Evolutionary conservation across 1,139 yeast genomes (phyloP).

Genomic region (Insectozyma bohioensis): DNA sequence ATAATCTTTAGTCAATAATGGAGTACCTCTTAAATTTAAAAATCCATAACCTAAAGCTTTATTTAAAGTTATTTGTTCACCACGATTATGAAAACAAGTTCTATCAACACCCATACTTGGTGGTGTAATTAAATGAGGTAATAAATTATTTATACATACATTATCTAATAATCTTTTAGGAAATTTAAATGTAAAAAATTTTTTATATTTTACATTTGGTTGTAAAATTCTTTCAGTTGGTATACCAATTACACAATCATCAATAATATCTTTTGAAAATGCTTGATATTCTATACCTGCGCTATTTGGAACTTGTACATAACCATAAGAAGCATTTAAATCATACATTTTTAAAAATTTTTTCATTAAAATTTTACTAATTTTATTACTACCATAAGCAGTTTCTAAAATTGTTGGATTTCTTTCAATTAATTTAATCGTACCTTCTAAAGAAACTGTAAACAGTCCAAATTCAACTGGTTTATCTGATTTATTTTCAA

Average conservation of each 20-base stretch:
- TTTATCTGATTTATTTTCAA: conserved; percentile 37
- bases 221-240: conserved; percentile 49
- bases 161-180: conserved; percentile 60
- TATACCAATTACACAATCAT: conserved; percentile 53
- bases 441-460: conserved; percentile 48
- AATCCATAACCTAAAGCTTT: conserved; percentile 49
- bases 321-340: conserved; percentile 46
- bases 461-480: conserved; percentile 47
- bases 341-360: conserved; percentile 50
- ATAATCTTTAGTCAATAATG: conserved; percentile 42
- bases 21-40: conserved; percentile 41
- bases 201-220: conserved; percentile 56
- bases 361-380: conserved; percentile 37
- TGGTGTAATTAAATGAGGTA: conserved; percentile 58
- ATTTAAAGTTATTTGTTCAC: conserved; percentile 35
- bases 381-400: conserved; percentile 18
- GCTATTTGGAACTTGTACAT: conserved; percentile 43
- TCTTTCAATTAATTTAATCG: conserved; percentile 37
- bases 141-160: conserved; percentile 52
- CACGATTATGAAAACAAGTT: conserved; percentile 38
- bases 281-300: conserved; percentile 52
- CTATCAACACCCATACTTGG: conserved; percentile 64
- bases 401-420: conserved; percentile 14
- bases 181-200: conserved; percentile 62
- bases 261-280: conserved; percentile 42